Percentiles rank a stretch among this genome's conserved stretches.
Conservation (phyloP, 2,329 filamentous ascomycete species). For the Clonostachys byssicola region DNA sequence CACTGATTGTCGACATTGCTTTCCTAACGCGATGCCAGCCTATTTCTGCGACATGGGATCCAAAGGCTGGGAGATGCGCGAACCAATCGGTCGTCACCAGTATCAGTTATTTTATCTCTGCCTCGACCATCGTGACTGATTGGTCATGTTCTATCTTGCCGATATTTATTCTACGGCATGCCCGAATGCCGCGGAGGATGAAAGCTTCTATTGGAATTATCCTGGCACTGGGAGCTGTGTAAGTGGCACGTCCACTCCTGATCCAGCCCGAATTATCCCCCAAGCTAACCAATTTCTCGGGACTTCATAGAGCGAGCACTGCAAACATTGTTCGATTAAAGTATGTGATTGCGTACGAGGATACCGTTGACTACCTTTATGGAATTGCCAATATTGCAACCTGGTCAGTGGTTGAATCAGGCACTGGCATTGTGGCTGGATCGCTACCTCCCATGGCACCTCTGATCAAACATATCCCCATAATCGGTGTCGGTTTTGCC, state of each 20-base stretch:
- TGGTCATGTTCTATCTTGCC: no score
- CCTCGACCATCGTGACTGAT: no score
- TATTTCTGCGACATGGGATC: slow-evolving; percentile 14
- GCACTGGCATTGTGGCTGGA: slow-evolving; percentile 13
- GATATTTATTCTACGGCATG: not conserved
- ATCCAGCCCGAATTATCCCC: no score
- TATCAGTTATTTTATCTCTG: no score
- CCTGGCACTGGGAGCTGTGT: not conserved
- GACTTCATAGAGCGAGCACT: slow-evolving; percentile 8
- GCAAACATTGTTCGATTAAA: slow-evolving; percentile 13
- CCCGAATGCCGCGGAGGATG: slow-evolving; percentile 8
- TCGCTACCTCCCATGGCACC: slow-evolving; percentile 13
- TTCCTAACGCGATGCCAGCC: slow-evolving; percentile 15
- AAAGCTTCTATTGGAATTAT: slow-evolving; percentile 1
- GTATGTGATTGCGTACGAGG: slow-evolving; percentile 11
- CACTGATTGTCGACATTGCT: slow-evolving; percentile 11
- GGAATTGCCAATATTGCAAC: slow-evolving; percentile 12
- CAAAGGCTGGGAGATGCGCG: slow-evolving; percentile 8
- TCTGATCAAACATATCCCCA: slow-evolving; percentile 4
- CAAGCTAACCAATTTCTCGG: no score
- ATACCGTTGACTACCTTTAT: slow-evolving; percentile 12
- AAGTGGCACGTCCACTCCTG: no score
- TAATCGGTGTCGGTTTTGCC: not conserved
- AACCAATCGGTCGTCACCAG: no score
- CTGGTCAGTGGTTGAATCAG: slow-evolving; percentile 13